phyloP scores from a whole-genome alignment of 768 basidiomycete species.

The Suillus hirtellus region DNA sequence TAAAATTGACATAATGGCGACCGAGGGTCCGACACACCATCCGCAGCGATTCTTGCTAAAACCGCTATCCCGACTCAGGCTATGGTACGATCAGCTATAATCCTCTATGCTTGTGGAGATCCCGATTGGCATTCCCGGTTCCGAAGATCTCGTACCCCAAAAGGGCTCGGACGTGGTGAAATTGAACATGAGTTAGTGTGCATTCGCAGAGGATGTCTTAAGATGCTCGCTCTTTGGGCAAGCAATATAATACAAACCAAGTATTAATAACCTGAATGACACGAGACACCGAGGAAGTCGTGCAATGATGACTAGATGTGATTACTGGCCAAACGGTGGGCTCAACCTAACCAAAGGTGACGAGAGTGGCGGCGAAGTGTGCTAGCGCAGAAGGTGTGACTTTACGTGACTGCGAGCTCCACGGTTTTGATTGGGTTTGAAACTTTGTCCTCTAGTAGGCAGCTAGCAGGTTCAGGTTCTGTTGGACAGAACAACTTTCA shows the following conservation, averaged over 20 bases:
- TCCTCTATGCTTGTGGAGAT: not conserved
- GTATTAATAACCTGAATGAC: not conserved
- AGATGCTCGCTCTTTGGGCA: not conserved
- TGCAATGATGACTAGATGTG: not conserved
- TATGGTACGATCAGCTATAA: not conserved
- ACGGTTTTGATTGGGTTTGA: not conserved
- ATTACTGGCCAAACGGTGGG: not conserved
- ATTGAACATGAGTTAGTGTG: not conserved
- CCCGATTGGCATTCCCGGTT: not conserved
- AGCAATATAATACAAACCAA: not conserved
- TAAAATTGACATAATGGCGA: not conserved
- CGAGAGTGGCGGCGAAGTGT: not conserved
- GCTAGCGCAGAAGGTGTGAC: not conserved
- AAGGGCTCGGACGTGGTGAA: not conserved
- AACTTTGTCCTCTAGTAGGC: not conserved
- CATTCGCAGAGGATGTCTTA: not conserved
- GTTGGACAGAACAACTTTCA: not conserved
- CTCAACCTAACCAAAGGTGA: constrained; percentile 1
- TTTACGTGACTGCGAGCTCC: not conserved
- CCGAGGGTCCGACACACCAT: not conserved
- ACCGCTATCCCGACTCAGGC: not conserved
- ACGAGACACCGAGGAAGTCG: not conserved
- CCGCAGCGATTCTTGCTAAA: not conserved
- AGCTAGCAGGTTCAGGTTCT: not conserved
- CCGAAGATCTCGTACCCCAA: not conserved